A percentile compares a stretch with the other conserved stretches of the same genome.
Evolutionary conservation across 2,329 filamentous ascomycete genomes (phyloP).

Genomic region (Onygenales sp.): DNA sequence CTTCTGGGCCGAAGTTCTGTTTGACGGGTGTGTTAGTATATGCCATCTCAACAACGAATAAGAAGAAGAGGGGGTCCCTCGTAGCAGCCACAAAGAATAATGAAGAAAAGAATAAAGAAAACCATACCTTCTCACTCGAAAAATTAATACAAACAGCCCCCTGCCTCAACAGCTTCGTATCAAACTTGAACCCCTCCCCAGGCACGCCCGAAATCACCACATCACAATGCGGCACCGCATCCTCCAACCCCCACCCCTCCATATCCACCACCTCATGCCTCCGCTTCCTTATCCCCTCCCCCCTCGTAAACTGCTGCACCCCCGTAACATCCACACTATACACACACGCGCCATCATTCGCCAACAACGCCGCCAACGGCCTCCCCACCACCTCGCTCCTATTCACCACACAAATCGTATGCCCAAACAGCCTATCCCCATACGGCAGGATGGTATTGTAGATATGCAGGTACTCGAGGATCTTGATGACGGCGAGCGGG

Average conservation of each 20-base stretch:
- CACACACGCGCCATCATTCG: conserved; percentile 91
- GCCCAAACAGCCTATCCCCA: conserved; percentile 85
- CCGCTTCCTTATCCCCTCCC: conserved; percentile 72
- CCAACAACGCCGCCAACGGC: conserved; percentile 81
- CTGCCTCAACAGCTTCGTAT: conserved; percentile 69
- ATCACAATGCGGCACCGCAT: conserved; percentile 80
- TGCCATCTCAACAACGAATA: not conserved
- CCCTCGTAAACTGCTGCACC: conserved; percentile 84
- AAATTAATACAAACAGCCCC: conserved; percentile 99
- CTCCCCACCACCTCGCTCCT: conserved; percentile 91
- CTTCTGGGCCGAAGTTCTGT: conserved; percentile 71
- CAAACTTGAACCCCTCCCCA: conserved; percentile 79
- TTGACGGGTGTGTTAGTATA: conserved; percentile 4
- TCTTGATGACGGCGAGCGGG: conserved; percentile 91
- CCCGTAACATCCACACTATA: conserved; percentile 91
- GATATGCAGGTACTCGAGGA: conserved; percentile 87
- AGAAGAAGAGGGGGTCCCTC: not conserved
- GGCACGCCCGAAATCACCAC: conserved; percentile 93
- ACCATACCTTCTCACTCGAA: conserved; percentile 66
- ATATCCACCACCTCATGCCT: conserved; percentile 82
- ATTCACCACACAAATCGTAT: conserved; percentile 94
- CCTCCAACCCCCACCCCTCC: conserved; percentile 66
- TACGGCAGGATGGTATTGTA: conserved; percentile 93
- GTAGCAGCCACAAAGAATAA: not conserved
- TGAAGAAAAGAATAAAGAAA: not conserved